These are phyloP conservation scores for Colletotrichum cuscutae DNA, from an alignment of 2,329 filamentous ascomycete species.

Conservation along the genomic window DNA sequence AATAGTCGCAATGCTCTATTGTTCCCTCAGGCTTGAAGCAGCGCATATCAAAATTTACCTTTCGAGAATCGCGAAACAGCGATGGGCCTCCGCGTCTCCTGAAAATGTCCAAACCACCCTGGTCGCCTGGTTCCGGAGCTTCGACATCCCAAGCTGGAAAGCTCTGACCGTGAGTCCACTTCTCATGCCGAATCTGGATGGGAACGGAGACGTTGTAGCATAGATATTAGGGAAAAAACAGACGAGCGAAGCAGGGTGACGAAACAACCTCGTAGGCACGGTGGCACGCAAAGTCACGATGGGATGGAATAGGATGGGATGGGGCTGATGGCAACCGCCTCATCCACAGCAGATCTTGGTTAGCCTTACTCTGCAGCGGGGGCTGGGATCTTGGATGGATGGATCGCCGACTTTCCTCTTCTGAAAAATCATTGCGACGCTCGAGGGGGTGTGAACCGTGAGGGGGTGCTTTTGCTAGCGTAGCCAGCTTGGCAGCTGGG, in stretches of 20 bases:
- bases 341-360: conserved; percentile 30
- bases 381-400: conserved; percentile 26
- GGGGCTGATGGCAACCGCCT: conserved; percentile 20
- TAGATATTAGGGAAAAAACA: conserved; percentile 18
- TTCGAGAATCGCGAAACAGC: neutral
- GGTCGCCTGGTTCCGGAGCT: neutral
- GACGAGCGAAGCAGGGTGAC: conserved; percentile 20
- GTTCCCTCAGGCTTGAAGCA: neutral
- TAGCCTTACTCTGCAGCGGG: conserved; percentile 19
- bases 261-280: conserved; percentile 7
- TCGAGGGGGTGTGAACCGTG: neutral
- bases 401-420: conserved; percentile 18
- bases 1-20: neutral
- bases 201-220: conserved; percentile 9
- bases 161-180: conserved; percentile 21
- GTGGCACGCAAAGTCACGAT: neutral
- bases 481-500: neutral
- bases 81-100: neutral
- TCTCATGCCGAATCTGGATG: neutral
- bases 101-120: neutral
- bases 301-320: conserved; percentile 15
- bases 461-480: neutral
- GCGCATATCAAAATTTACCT: neutral
- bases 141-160: conserved; percentile 5
- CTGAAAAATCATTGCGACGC: neutral